These are phyloP conservation scores for Vaccinium macrocarpon DNA, from an alignment of 148 eudicot species.

Conservation along the genomic window DNA sequence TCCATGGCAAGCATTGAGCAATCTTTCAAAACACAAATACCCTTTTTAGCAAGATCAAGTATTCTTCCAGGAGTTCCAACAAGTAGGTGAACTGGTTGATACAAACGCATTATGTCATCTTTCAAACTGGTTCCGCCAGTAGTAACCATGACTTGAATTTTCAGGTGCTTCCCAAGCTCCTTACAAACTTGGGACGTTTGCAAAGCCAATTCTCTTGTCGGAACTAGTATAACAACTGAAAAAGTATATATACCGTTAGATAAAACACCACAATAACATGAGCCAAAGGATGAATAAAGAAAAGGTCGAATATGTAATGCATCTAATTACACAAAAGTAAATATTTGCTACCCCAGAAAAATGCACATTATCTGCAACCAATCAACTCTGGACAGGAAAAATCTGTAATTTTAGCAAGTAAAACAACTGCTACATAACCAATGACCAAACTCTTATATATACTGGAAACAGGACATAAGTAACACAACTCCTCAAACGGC, in stretches of 20 bases:
- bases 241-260: neutral
- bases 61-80: conserved; percentile 94
- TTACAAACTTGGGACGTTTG: conserved; percentile 95
- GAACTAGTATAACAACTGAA: conserved; percentile 87
- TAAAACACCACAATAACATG: neutral
- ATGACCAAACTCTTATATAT: neutral
- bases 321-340: neutral
- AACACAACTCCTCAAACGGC: neutral
- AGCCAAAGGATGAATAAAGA: conserved; percentile 7
- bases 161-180: conserved; percentile 81
- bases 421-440: neutral
- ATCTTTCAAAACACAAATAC: conserved; percentile 70
- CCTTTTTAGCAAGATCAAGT: conserved; percentile 81
- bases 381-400: neutral
- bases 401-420: neutral
- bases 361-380: conserved; percentile 6
- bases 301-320: neutral
- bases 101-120: conserved; percentile 87
- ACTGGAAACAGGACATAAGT: neutral
- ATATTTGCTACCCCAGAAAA: neutral
- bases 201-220: conserved; percentile 89
- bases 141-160: conserved; percentile 85
- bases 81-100: conserved; percentile 87
- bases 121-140: conserved; percentile 92
- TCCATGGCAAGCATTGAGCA: conserved; percentile 87